Evolutionary conservation across 2,329 filamentous ascomycete genomes (phyloP), one percentile per base, ranked within the genome.

Genomic region (Ilyonectria robusta): DNA sequence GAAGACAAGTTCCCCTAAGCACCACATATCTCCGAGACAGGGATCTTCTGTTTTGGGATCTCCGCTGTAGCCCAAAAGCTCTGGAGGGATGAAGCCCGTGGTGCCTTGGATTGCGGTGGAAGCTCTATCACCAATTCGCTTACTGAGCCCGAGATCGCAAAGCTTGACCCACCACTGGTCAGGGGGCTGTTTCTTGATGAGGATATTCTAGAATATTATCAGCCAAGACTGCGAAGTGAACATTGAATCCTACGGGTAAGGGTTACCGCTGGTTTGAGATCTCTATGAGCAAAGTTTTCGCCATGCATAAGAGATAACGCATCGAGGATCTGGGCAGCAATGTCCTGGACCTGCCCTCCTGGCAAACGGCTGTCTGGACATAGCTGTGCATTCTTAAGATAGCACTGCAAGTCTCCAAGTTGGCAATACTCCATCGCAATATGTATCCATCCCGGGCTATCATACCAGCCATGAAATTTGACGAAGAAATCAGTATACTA

Each of bases 361-460:
- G 51, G 51, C 10, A 55, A 37, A 5, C 51, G 17, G 5, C 21
- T 17, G 4, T 40, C 19, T 21, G 31, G 31, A 23, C n/a, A 55
- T 15, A 53, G 11, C 9, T 40, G 51, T 4, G 51, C 2, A 23
- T 23, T 40, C 10, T 37, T 13, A 17, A 55, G 51, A 23, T 55
- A 55, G 31, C 9, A 40, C 4, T 40, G 31, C n/a, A 55, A 40
- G 10, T 21, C 21, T 55, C 51, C 51, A 11, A 37, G 21, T 15
- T 37, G 19, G 13, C 51, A 55, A 40, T 55, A 55, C 5, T 55
- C 51, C 51, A 55, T 55, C 3, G 51, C 31, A 9, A 55, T 55
- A 23, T 55, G 33, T 19, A 55, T 55, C 51, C 51, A 40, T 15
- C 51, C 33, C 2, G 31, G 51, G 19, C 17, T 21, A 13, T 55